A percentile compares a stretch with the other conserved stretches of the same genome.
Conservation (phyloP, 257 asterid genomes). For the Leonotis leonurus region DNA sequence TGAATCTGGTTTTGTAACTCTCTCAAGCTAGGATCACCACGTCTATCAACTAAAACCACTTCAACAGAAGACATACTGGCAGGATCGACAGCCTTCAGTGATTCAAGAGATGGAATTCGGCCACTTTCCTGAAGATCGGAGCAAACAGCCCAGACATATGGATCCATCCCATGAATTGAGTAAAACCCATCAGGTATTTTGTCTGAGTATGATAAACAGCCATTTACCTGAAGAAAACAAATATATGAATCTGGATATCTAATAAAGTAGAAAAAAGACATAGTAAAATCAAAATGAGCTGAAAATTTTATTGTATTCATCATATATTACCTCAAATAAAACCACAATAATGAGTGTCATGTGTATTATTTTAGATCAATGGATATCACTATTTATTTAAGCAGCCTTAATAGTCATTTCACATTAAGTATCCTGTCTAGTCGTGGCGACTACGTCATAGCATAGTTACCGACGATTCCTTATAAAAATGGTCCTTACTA, state of each 20-base stretch:
- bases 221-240: conserved; percentile 58
- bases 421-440: not conserved
- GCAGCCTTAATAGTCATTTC: conserved; percentile 3
- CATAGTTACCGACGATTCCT: not conserved
- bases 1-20: conserved; percentile 63
- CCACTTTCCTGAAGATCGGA: conserved; percentile 76
- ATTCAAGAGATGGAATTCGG: conserved; percentile 78
- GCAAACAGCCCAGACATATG: conserved; percentile 79
- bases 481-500: not conserved
- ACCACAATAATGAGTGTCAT: not conserved
- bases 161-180: conserved; percentile 78
- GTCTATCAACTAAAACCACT: conserved; percentile 60
- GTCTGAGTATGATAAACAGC: conserved; percentile 77
- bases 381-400: not conserved
- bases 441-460: not conserved
- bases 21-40: conserved; percentile 58
- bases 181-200: conserved; percentile 79
- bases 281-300: not conserved
- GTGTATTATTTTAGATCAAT: not conserved
- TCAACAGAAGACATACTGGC: conserved; percentile 42
- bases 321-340: not conserved
- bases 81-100: conserved; percentile 59
- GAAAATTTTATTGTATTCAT: not conserved
- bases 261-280: not conserved
- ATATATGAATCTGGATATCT: not conserved